Percentiles rank a stretch among this genome's conserved stretches.
These are phyloP conservation scores for Cryomyces minteri DNA, from an alignment of 495 filamentous ascomycete genomes.

Conservation along the genomic window DNA sequence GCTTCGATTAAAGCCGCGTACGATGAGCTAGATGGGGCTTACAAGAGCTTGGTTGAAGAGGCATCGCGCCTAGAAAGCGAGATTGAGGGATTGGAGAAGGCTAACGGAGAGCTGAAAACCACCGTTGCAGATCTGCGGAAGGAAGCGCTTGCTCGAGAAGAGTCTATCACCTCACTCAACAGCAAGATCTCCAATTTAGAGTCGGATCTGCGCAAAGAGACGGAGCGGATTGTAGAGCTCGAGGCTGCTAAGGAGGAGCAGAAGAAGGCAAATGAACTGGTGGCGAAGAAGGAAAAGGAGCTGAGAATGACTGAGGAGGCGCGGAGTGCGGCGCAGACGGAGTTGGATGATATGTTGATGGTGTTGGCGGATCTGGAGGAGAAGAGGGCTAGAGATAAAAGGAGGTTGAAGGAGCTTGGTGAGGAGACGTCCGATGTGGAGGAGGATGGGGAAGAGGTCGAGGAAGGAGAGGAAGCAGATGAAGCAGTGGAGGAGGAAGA, in stretches of 20 bases:
- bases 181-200: neutral
- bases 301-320: constrained; percentile 2
- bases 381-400: constrained; percentile 19
- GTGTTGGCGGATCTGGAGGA: constrained; percentile 22
- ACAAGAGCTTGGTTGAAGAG: neutral
- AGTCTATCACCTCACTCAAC: neutral
- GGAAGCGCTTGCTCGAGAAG: neutral
- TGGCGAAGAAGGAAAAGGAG: constrained; percentile 1
- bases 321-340: constrained; percentile 13
- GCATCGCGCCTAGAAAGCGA: neutral
- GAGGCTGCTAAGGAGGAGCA: neutral
- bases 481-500: neutral
- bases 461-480: neutral
- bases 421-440: constrained; percentile 20
- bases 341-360: constrained; percentile 24
- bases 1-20: neutral
- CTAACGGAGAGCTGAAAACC: constrained; percentile 5
- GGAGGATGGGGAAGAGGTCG: neutral
- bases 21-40: constrained; percentile 1
- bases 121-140: constrained; percentile 1
- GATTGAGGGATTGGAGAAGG: constrained; percentile 3
- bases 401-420: constrained; percentile 20
- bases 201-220: neutral
- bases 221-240: neutral
- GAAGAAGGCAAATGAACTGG: neutral